Base-by-base conservation (phyloP, 257 asterid genomes). In the Nicotiana undulata region DNA sequence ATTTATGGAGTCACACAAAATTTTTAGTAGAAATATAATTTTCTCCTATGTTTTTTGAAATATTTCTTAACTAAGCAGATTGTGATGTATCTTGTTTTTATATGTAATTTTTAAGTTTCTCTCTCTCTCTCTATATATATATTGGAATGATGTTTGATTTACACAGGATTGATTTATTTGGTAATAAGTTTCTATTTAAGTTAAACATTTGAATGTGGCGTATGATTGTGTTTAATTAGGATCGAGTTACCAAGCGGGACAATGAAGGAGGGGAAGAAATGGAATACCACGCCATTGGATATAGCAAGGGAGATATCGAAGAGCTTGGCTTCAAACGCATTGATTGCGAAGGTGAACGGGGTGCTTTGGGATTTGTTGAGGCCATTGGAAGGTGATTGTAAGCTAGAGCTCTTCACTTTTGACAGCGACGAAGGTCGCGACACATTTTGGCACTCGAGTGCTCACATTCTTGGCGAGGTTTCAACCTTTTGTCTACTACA, bases 361-460 rank as follows among this genome's bases (percentile, higher is more conserved):
- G 87, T 85, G 15, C 80, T 96, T 77, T 96, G 99, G 99, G 99
- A 96, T 81, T 85, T 92, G 97, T 84, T 58, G 80, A 88, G 99
- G 87, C 98, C 98, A 1, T 84, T 96, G 85, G 99, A 96, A 84
- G 97, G 92, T 2, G 93, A 94, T 84, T 94, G 99, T 87, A 90
- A 90, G 83, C 95, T 96, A 6, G 90, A 84, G 87, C 76, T 96
- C 75, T 94, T 93, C 63, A 93, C 89, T 0, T 96, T 96, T 78
- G 96, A 96, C 9, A 84, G 84, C n/a, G 97, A 90, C 46, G 99
- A 94, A 87, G 99, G 99, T 2, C 91, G 98, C 4, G 98, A 94
- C 82, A 94, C 98, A 6, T 96, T 96, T 76, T 96, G 99, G 99
- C 99, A 96, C 81, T 96, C 99, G 0, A 96, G 98, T 83, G 99